phyloP scores from a whole-genome alignment of 768 basidiomycete species.

The Serendipita sp. region DNA sequence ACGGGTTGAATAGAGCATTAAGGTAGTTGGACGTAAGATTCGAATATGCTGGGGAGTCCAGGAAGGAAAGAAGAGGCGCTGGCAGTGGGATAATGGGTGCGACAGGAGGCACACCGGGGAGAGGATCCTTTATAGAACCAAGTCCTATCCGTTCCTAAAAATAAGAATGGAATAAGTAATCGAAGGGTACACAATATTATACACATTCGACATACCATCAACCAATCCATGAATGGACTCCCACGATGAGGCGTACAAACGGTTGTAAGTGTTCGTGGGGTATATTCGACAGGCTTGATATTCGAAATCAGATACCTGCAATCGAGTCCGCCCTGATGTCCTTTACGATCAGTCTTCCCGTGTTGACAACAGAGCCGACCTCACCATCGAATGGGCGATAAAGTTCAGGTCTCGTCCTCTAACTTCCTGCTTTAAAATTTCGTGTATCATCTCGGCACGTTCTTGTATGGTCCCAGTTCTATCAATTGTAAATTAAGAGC shows the following conservation, averaged over 20 bases:
- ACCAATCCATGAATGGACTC: conserved; percentile 99
- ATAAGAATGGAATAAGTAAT: not conserved
- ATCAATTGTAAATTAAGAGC: not conserved
- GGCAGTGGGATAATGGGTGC: not conserved
- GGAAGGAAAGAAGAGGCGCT: conserved; percentile 47
- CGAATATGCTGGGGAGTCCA: conserved; percentile 94
- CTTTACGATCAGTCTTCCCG: not conserved
- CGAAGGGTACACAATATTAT: conserved; percentile 8
- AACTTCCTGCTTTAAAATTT: conserved; percentile 47
- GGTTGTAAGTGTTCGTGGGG: conserved; percentile 73
- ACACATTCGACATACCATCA: conserved; percentile 40
- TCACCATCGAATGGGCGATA: conserved; percentile 83
- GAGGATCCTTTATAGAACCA: conserved; percentile 27
- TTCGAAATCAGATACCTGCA: conserved; percentile 84
- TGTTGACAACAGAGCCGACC: not conserved
- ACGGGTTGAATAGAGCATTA: conserved; percentile 64
- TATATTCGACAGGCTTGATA: conserved; percentile 66
- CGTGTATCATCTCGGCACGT: conserved; percentile 61
- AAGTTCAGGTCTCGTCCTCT: conserved; percentile 77
- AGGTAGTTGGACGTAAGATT: conserved; percentile 81
- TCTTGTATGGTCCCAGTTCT: conserved; percentile 84
- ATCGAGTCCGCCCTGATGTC: conserved; percentile 62
- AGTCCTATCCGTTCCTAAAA: conserved; percentile 85
- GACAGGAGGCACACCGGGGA: conserved; percentile 7
- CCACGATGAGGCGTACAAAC: conserved; percentile 91